Base-by-base conservation (phyloP, 2,329 filamentous ascomycete genomes). In the Cladophialophora immunda region DNA sequence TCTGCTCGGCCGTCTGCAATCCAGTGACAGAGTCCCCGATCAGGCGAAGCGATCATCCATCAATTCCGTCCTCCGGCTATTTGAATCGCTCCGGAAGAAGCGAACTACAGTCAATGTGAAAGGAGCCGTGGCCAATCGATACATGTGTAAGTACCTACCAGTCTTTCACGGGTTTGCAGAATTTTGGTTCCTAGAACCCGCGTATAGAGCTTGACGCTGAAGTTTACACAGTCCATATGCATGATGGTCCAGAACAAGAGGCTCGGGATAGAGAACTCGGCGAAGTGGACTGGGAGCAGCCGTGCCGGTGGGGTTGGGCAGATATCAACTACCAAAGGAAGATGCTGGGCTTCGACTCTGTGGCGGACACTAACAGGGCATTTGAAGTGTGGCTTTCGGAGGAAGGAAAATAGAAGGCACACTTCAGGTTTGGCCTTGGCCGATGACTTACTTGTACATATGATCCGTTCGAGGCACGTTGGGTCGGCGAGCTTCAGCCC, bases 301-400 rank as follows among this genome's bases (percentile, higher is more conserved):
- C 64, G 19, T 67, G 19, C 41, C 17, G 29, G 7, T 67, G 65
- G 65, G 27, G 30, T 2, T 63, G 65, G 60, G 65, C 54, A 9
- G 65, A 67, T 25, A 7, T 50, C 2, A 55, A 54, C 1, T 67
- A 67, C 27, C 65, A 67, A 45, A 50, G 52, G 29, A 55, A 67
- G 54, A 54, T 67, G 45, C 13, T 63, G 47, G 65, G 30, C 2
- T 67, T 67, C 29, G 65, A 67, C 22, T 45, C 47, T 6, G 60
- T 63, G 27, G 34, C 38, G 4, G 58, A 66, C 27, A 62, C 64
- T 11, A 58, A 66, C 29, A 38, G 36, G 5, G 64, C 64, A 7
- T 66, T 66, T 17, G 58, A 66, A 17, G 45, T 45, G 22, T 62
- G 58, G 64, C 52, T 57, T 17, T 29, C 13, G 17, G 58, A 58